Base-by-base conservation (phyloP, 305 asterid species). In the Fraxinus ornus region DNA sequence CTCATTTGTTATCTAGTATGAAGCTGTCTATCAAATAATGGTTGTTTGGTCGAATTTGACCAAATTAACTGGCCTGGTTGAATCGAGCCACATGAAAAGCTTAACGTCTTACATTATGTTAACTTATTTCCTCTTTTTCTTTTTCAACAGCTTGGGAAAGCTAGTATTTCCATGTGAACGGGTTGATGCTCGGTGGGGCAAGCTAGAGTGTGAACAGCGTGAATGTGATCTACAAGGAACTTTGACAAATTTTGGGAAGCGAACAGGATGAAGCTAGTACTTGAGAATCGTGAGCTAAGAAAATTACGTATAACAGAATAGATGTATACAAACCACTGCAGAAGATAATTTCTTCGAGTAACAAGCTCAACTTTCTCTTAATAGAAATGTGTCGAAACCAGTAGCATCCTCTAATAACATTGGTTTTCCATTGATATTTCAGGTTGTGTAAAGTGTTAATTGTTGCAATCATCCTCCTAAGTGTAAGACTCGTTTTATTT, bases 121-220 rank as follows among this genome's bases (percentile, higher is more conserved):
- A 55, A 55, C 22, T n/a, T 35, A 13, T 66, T 83, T 74, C 55
- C 5, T 80, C 52, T 6, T 10, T 76, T 75, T 47, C 19, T 79
- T 77, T 89, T 52, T 76, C 47, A 37, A 82, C 93, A 95, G 98
- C 88, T 87, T 94, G 57, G 93, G 93, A 36, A 95, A 95, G 90
- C 85, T 84, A 32, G 80, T 78, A 19, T 95, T 95, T 85, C 97
- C 97, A 3, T 94, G 99, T 71, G 97, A 91, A 80, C 88, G 98
- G 78, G 96, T 94, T 60, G 97, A 95, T 90, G 98, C 97, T 28
- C 92, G 98, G 36, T 94, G 99, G 97, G 99, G 99, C 36, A 95
- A 93, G 91, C 90, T 94, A 76, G 99, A 95, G 55, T 94, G 99
- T 15, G 96, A 94, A 93, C 87, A 92, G 60, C 97, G 97, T 12